Evolutionary conservation across 331 rosid genomes (phyloP).

Genomic region (Acacia pycnantha): DNA sequence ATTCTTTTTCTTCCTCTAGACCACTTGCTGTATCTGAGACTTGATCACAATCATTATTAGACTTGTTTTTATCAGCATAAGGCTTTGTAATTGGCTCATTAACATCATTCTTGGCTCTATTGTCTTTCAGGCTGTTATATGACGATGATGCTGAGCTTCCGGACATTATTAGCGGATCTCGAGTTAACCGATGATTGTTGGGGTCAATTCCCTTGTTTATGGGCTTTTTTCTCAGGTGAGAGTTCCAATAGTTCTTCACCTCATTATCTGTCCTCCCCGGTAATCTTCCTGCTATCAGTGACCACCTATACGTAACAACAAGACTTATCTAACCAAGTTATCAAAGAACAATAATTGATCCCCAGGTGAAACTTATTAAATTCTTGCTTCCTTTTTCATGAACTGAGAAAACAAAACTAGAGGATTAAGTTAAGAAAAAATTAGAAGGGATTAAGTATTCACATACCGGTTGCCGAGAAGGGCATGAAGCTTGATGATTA

Average conservation of each 20-base stretch:
- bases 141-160: conserved; percentile 14
- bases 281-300: conserved; percentile 83
- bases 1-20: conserved; percentile 39
- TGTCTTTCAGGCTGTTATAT: background rate
- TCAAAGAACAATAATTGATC: background rate
- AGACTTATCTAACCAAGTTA: background rate
- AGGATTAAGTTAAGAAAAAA: no score
- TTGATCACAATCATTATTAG: conserved; percentile 14
- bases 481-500: conserved; percentile 81
- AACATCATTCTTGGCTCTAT: background rate
- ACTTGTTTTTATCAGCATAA: background rate
- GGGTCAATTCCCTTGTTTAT: conserved; percentile 63
- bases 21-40: conserved; percentile 49
- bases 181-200: conserved; percentile 49
- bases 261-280: conserved; percentile 85
- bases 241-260: conserved; percentile 84
- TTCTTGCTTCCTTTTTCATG: no score
- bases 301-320: conserved; percentile 46
- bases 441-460: background rate
- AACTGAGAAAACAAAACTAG: no score
- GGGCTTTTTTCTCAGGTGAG: conserved; percentile 63
- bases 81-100: conserved; percentile 18
- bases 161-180: conserved; percentile 1
- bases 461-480: conserved; percentile 69
- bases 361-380: no score